Conservation (phyloP, 1,284 basidiomycete species). For the Singerocomus rubriflavus region DNA sequence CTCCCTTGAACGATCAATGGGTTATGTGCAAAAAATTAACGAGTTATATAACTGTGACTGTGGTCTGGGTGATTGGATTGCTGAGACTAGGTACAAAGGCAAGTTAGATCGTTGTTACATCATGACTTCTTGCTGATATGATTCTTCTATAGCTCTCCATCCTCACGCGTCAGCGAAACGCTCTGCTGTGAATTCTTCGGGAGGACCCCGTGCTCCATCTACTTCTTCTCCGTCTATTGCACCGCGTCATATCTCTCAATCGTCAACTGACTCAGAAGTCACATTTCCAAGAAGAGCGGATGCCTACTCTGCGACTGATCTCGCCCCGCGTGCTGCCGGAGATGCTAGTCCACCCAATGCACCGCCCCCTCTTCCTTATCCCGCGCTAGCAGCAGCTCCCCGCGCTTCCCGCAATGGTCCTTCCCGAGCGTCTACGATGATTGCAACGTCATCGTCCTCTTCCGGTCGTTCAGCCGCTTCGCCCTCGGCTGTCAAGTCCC, state of each 20-base stretch:
- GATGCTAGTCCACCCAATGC: constrained; percentile 49
- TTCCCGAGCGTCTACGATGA: constrained; percentile 29
- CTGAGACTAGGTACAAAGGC: constrained; percentile 57
- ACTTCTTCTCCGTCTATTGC: constrained; percentile 40
- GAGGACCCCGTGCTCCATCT: constrained; percentile 31
- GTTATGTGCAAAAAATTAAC: constrained; percentile 83
- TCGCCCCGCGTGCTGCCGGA: constrained; percentile 45
- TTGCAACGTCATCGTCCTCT: constrained; percentile 36
- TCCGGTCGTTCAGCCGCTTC: constrained; percentile 27
- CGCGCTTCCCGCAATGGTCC: constrained; percentile 27
- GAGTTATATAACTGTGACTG: constrained; percentile 76
- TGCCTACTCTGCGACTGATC: constrained; percentile 72
- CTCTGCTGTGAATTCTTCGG: constrained; percentile 20
- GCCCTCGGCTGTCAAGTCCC: constrained; percentile 38
- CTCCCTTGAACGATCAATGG: constrained; percentile 68
- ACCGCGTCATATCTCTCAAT: constrained; percentile 62
- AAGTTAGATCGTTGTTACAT: constrained; percentile 9
- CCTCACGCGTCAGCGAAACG: constrained; percentile 30
- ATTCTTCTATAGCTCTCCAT: constrained; percentile 22
- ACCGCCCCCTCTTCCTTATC: constrained; percentile 75
- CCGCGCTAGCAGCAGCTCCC: constrained; percentile 45
- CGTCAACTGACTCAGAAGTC: constrained; percentile 67
- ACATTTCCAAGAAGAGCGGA: constrained; percentile 78
- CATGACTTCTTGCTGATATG: constrained; percentile 10
- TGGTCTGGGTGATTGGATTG: constrained; percentile 77